Evolutionary conservation across 2,329 filamentous ascomycete species (phyloP), one percentile per base, ranked within the genome.

Genomic region (Emericellopsis atlantica): DNA sequence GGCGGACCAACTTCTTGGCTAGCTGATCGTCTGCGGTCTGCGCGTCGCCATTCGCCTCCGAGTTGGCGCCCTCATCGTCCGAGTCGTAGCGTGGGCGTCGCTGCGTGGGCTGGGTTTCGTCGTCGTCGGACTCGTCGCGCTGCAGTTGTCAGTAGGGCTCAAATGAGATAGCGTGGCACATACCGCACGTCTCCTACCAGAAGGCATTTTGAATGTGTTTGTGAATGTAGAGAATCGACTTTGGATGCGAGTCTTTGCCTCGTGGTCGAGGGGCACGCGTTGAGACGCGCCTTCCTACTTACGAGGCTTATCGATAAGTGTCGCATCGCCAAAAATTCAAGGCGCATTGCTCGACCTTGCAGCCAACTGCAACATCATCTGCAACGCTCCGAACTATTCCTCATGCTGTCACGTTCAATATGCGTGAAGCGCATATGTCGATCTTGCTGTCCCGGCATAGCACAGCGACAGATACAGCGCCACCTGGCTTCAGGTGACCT

Each of bases 1-100:
- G 81, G 40, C 79, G 71, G n/a, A 83, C 69, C n/a, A 84, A 58
- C 51, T 79, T 81, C 58, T 79, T 81, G 31, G 75, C 70, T 29
- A 79, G 57, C 47, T 76, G 70, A 4, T 69, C 61, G 31, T 71
- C 66, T 32, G 59, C 64, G 26, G 54, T 62, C n/a, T 56, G 58
- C 16, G 54, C 58, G 6, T 57, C 52, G 3, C 42, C 46, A 7
- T 59, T 56, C 52, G 60, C 58, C 1, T 60, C 66, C 5, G 60
- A 61, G 33, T 54, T 48, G 24, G 50, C 57, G 12, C 48, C 51
- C 29, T 56, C 56, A 4, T 51, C 59, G 35, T 55, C 57, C n/a
- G 48, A 58, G 26, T 46, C 48, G 15, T 52, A 46, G 36, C 48
- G 50, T 39, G 53, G 52, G 23, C 44, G 51, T 34, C 59, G 55